Evolutionary conservation across 768 basidiomycete genomes (phyloP).

Genomic region (Daedalea quercina): DNA sequence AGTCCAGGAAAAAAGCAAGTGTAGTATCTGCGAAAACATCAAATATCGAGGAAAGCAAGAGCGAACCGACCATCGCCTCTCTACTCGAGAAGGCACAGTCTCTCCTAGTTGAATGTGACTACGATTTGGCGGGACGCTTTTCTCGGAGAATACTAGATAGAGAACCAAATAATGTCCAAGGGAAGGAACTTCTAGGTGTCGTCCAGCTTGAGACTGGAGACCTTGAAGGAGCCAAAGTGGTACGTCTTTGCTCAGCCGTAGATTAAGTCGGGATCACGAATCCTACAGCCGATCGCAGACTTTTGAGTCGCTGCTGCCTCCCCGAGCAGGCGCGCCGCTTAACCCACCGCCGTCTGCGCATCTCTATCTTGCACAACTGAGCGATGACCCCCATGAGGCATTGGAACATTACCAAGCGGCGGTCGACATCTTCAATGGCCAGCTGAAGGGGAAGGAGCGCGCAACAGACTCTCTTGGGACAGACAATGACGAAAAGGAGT

Average conservation of each 20-base stretch:
- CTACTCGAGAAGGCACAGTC: constrained; percentile 73
- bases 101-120: constrained; percentile 81
- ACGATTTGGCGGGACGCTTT: constrained; percentile 73
- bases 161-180: constrained; percentile 57
- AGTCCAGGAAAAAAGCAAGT: constrained; percentile 24
- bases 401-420: constrained; percentile 77
- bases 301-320: constrained; percentile 54
- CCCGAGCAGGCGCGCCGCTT: constrained; percentile 50
- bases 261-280: background rate
- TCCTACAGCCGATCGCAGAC: constrained; percentile 35
- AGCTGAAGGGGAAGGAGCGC: constrained; percentile 71
- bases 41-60: constrained; percentile 24
- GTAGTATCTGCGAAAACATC: constrained; percentile 10
- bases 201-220: constrained; percentile 76
- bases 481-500: constrained; percentile 46
- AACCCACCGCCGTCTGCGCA: constrained; percentile 71
- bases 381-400: constrained; percentile 65
- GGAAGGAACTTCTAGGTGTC: constrained; percentile 77
- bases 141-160: constrained; percentile 58
- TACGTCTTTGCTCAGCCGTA: constrained; percentile 25
- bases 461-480: constrained; percentile 32
- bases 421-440: constrained; percentile 57
- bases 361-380: constrained; percentile 84
- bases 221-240: constrained; percentile 61
- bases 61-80: constrained; percentile 30